These are phyloP conservation scores for Fusarium tjaetaba DNA, from an alignment of 2,329 filamentous ascomycete species.

Conservation along the genomic window DNA sequence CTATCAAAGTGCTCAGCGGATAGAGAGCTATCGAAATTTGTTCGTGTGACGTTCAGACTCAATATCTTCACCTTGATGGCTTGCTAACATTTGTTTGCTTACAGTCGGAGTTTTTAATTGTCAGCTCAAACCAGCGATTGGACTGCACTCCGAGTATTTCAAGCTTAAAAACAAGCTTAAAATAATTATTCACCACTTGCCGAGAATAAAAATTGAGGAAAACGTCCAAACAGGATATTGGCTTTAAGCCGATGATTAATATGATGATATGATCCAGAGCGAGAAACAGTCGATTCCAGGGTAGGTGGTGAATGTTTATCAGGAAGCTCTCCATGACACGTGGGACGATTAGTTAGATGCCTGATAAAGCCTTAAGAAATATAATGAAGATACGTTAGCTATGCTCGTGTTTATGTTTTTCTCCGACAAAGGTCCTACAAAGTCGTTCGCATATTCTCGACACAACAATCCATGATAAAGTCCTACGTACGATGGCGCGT, in stretches of 20 bases:
- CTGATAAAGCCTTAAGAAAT: rapidly evolving
- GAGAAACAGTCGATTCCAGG: not conserved
- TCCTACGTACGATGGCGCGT: not conserved
- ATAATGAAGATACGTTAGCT: rapidly evolving
- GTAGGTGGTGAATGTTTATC: not conserved
- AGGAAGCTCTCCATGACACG: not conserved
- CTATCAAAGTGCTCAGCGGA: too few relatives aligned
- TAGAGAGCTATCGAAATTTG: too few relatives aligned
- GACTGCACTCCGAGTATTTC: too few relatives aligned
- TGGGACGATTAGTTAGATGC: rapidly evolving
- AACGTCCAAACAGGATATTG: rapidly evolving
- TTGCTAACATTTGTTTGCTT: too few relatives aligned
- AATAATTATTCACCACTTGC: rapidly evolving
- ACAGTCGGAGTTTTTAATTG: too few relatives aligned
- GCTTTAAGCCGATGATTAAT: rapidly evolving
- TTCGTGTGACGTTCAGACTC: too few relatives aligned
- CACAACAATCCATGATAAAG: rapidly evolving
- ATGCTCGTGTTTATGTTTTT: not conserved
- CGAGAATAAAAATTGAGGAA: rapidly evolving
- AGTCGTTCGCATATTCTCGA: rapidly evolving
- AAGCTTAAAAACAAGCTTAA: not conserved
- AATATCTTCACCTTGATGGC: too few relatives aligned
- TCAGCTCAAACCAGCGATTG: too few relatives aligned
- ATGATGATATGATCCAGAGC: rapidly evolving
- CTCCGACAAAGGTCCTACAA: rapidly evolving